phyloP scores from a whole-genome alignment of 805 yeast genomes.

The Ogataea glucozyma region DNA sequence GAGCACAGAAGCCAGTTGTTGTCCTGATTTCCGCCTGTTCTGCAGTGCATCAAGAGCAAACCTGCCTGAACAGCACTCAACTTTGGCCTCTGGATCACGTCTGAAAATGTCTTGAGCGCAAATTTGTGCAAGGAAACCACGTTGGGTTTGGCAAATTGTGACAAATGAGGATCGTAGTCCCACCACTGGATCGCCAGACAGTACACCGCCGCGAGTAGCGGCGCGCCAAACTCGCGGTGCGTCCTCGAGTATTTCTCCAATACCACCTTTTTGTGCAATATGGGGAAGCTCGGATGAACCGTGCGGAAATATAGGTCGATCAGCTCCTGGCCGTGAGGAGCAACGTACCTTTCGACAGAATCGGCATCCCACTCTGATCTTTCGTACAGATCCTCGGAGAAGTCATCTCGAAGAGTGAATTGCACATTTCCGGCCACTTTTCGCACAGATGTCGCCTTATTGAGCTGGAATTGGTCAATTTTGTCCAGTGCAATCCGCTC shows the following conservation, averaged over 20 bases:
- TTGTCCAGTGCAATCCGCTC: slow-evolving; percentile 65
- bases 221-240: slow-evolving; percentile 89
- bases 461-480: slow-evolving; percentile 78
- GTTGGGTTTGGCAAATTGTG: slow-evolving; percentile 79
- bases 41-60: slow-evolving; percentile 68
- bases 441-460: slow-evolving; percentile 65
- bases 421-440: slow-evolving; percentile 76
- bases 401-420: slow-evolving; percentile 80
- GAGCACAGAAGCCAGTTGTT: slow-evolving; percentile 86
- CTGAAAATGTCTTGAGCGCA: slow-evolving; percentile 64
- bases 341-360: slow-evolving; percentile 76
- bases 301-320: slow-evolving; percentile 80
- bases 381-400: slow-evolving; percentile 64
- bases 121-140: slow-evolving; percentile 66
- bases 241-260: slow-evolving; percentile 88
- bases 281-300: slow-evolving; percentile 90
- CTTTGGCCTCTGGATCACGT: slow-evolving; percentile 82
- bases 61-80: slow-evolving; percentile 93
- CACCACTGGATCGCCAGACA: slow-evolving; percentile 91
- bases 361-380: slow-evolving; percentile 78
- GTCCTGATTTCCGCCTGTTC: slow-evolving; percentile 42
- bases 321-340: slow-evolving; percentile 88
- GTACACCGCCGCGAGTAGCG: slow-evolving; percentile 87
- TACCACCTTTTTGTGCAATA: slow-evolving; percentile 87
- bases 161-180: slow-evolving; percentile 80